Evolutionary conservation across 805 yeast genomes (phyloP).

Genomic region (Groenewaldozyma salmanticensis): DNA sequence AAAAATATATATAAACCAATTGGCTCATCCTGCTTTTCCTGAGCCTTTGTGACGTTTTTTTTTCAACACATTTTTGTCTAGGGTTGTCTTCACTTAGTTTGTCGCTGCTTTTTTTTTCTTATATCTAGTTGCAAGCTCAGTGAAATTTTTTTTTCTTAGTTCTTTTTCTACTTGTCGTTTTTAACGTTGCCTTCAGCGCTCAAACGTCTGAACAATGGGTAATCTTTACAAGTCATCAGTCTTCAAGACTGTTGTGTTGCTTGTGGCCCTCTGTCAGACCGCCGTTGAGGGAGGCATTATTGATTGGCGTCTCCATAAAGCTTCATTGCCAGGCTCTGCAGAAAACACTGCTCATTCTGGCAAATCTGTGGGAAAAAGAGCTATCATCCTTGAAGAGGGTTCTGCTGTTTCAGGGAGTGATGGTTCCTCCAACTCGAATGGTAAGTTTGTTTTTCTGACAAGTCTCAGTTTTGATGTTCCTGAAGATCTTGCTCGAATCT

Average conservation of each 20-base stretch:
- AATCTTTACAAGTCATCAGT: neutral
- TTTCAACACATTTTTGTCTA: too few relatives aligned
- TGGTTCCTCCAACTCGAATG: neutral
- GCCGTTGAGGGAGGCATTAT: neutral
- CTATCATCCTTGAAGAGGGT: neutral
- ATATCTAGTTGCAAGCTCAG: neutral
- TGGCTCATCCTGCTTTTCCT: too few relatives aligned
- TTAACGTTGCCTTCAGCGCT: too few relatives aligned
- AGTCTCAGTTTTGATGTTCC: neutral
- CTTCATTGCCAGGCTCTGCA: too few relatives aligned
- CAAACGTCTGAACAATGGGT: too few relatives aligned
- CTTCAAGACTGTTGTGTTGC: neutral
- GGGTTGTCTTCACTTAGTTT: too few relatives aligned
- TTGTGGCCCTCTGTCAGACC: neutral
- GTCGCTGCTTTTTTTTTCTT: neutral
- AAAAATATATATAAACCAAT: too few relatives aligned
- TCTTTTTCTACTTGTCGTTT: neutral
- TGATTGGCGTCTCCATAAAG: neutral
- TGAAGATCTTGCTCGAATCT: too few relatives aligned
- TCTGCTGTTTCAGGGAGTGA: neutral
- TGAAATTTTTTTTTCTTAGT: neutral
- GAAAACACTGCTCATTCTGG: neutral
- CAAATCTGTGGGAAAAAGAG: neutral
- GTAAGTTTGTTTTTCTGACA: neutral
- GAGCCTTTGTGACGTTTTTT: too few relatives aligned